Evolutionary conservation across 1,139 yeast species (phyloP), one percentile per base, ranked within the genome.

Genomic region (Nadsonia starkeyi-henricii): DNA sequence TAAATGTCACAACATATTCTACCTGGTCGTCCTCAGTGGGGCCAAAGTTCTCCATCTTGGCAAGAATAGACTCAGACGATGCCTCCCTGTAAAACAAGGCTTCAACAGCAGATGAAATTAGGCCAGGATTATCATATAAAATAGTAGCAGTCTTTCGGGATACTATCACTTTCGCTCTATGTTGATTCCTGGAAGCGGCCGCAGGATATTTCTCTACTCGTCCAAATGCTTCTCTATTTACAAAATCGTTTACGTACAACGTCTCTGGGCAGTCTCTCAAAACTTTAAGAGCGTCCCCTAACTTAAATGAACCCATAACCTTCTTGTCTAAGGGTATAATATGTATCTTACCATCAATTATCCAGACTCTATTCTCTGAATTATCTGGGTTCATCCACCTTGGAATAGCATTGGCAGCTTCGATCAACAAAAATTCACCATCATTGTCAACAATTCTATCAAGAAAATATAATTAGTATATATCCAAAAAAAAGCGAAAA

Each of bases 361-460:
- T 53, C 62, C 63, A 62, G 4, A 57, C 63, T 48, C 80, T 60
- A 52, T 75, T 71, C 9, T 60, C 55, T 0, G 74, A 63, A 33
- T 61, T 60, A 3, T 59, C 64, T 0, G 77, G 76, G 12, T 62
- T 62, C 9, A 75, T 54, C 73, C 77, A 72, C 1, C 63, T 66
- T 0, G 77, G 78, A 1, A 73, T 50, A 2, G 56, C 50, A 13
- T 73, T 72, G 41, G 72, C 67, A 2, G 73, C 68, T 50, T 75
- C 78, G 12, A 75, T 70, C 47, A 80, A 58, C 3, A 80, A 49
- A 45, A 76, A 72, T 52, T 81, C 86, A 2, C 78, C 77, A 46
- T 75, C 81, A 1, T 73, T 70, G 57, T 79, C 84, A 54, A 69
- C 66, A 1, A 75, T 54, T 48, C 74, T 77, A 23, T 23, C 8